A percentile compares a stretch with the other conserved stretches of the same genome.
Evolutionary conservation across 805 yeast species (phyloP).

Genomic region (Cyberlindnera mississippiensis): DNA sequence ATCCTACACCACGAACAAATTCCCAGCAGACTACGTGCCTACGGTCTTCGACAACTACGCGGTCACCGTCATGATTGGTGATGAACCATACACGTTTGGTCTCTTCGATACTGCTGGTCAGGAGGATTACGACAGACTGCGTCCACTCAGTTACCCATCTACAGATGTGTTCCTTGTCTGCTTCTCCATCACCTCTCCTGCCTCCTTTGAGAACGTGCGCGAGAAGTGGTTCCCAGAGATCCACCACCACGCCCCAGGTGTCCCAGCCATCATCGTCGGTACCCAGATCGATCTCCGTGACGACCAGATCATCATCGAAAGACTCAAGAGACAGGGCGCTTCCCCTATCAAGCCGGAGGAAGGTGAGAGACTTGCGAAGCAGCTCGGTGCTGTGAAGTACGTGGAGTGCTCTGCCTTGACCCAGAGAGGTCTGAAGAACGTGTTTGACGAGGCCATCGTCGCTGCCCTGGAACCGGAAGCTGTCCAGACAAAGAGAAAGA

Average conservation of each 20-base stretch:
- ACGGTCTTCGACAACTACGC: conserved; percentile 97
- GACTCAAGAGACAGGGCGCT: conserved; percentile 86
- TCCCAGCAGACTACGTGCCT: conserved; percentile 97
- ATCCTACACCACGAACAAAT: conserved; percentile 93
- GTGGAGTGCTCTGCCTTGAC: conserved; percentile 98
- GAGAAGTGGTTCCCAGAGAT: conserved; percentile 99
- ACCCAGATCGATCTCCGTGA: conserved; percentile 94
- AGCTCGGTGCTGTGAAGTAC: conserved; percentile 91
- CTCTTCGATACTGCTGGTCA: conserved; percentile 98
- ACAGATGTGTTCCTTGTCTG: conserved; percentile 96
- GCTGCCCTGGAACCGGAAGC: conserved; percentile 98
- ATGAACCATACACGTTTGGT: conserved; percentile 97
- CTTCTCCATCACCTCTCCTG: conserved; percentile 94
- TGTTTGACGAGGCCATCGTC: conserved; percentile 97
- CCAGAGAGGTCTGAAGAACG: conserved; percentile 94
- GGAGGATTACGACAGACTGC: conserved; percentile 96
- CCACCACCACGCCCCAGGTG: conserved; percentile 97
- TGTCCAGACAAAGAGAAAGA: conserved; percentile 70
- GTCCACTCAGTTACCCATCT: conserved; percentile 95
- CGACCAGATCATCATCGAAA: conserved; percentile 85
- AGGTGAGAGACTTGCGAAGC: conserved; percentile 92
- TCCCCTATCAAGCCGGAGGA: conserved; percentile 80
- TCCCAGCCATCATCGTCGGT: conserved; percentile 94
- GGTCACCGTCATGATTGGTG: conserved; percentile 93
- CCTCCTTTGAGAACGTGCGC: conserved; percentile 94